A percentile compares a stretch with the other conserved stretches of the same genome.
phyloP scores from a whole-genome alignment of 305 asterid species.

The Rubia occidens region DNA sequence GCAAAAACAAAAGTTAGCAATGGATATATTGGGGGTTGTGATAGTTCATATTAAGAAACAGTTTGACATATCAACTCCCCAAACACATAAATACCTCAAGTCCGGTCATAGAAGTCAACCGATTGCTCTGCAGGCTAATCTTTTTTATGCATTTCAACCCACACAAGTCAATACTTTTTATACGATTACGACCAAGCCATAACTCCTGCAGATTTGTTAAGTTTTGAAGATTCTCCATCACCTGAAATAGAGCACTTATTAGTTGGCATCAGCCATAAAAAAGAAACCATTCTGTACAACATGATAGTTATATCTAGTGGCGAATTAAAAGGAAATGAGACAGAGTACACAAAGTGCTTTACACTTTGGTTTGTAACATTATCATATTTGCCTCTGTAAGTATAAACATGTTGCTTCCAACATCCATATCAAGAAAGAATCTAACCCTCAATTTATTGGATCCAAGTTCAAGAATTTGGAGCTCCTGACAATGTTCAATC shows the following conservation, averaged over 20 bases:
- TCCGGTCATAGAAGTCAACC: slow-evolving; percentile 67
- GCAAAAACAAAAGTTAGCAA: slow-evolving; percentile 8
- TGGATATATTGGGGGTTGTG: neutral
- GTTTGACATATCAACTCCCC: neutral
- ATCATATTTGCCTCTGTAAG: slow-evolving; percentile 3
- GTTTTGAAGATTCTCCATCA: slow-evolving; percentile 73
- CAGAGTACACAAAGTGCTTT: neutral
- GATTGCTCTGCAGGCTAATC: slow-evolving; percentile 96
- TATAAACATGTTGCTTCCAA: neutral
- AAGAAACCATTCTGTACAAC: neutral
- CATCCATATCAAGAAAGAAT: slow-evolving; percentile 14
- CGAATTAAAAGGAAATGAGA: neutral
- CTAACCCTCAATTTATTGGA: slow-evolving; percentile 85
- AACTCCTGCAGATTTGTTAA: slow-evolving; percentile 67
- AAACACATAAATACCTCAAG: slow-evolving; percentile 49
- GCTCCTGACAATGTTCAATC: slow-evolving; percentile 71
- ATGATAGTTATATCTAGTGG: neutral
- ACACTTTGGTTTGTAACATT: neutral
- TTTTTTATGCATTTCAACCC: slow-evolving; percentile 85
- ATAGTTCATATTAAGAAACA: neutral
- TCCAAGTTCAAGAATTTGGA: slow-evolving; percentile 92
- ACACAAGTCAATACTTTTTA: slow-evolving; percentile 63
- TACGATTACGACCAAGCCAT: slow-evolving; percentile 97
- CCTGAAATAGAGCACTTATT: slow-evolving; percentile 28
- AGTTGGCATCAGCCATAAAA: neutral